A percentile compares a stretch with the other conserved stretches of the same genome.
Conservation (phyloP, 495 filamentous ascomycete species). For the Tuber umbilicatum region DNA sequence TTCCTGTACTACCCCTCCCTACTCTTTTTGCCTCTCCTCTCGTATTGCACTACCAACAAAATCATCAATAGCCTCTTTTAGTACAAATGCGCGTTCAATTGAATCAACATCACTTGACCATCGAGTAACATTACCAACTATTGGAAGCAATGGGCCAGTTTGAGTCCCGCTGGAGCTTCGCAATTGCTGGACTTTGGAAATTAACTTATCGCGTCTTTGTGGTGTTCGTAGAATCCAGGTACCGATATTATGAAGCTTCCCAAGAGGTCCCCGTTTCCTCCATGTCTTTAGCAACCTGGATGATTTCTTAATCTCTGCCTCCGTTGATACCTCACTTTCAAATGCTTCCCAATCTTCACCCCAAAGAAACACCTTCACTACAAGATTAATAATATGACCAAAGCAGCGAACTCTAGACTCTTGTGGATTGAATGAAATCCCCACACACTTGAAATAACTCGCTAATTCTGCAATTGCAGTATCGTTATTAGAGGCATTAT, state of each 20-base stretch:
- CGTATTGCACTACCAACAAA: neutral
- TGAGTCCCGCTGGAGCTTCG: neutral
- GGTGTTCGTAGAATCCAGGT: constrained; percentile 4
- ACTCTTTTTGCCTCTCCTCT: neutral
- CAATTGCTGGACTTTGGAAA: neutral
- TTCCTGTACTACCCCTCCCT: neutral
- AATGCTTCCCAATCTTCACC: constrained; percentile 5
- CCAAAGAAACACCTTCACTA: constrained; percentile 27
- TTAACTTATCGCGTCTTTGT: neutral
- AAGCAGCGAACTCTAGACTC: constrained; percentile 18
- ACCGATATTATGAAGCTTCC: constrained; percentile 14
- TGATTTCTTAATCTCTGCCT: neutral
- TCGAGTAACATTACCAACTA: neutral
- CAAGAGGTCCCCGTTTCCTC: constrained; percentile 1
- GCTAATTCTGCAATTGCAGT: constrained; percentile 11
- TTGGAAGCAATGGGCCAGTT: neutral
- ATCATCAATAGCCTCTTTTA: neutral
- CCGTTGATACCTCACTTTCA: neutral
- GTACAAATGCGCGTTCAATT: neutral
- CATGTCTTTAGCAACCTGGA: neutral
- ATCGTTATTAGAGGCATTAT: constrained; percentile 32
- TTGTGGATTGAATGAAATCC: constrained; percentile 17
- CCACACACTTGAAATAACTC: neutral
- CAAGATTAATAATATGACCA: constrained; percentile 29
- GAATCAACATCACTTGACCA: neutral